Base-by-base conservation (phyloP, 129 eudicot genomes). In the Lonicera japonica region DNA sequence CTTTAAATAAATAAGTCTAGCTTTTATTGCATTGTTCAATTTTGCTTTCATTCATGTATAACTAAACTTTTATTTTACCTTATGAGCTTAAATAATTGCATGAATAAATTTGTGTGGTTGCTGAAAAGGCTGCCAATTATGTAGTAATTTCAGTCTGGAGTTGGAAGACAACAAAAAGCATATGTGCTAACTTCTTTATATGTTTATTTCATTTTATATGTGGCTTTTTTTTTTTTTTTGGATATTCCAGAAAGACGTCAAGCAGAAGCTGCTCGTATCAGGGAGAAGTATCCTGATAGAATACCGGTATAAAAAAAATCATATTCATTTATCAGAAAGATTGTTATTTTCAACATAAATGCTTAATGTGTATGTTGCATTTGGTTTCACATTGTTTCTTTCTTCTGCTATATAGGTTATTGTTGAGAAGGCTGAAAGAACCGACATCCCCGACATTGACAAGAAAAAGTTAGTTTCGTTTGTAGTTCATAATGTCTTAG, bases 231-330 rank as follows among this genome's bases (percentile, higher is more conserved):
- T 65, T 7, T 52, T 56, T 11, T 8, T 15, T 45, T 15, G n/a
- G 11, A 17, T 57, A 5, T 25, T 67, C 22, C 82, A 91, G 96
- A 91, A 73, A 85, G 95, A 78, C 83, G 98, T 52, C 96, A 87
- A 73, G 96, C 96, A 43, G 96, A 91, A 85, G 95, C 96, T 87
- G 86, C 89, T 60, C 95, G 98, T 16, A 91, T 91, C 75, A 84
- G 98, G 83, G 98, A 91, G 75, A 91, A 91, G 73, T 91, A 91
- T 52, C 95, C 98, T 0, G 96, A 91, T 75, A 70, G 96, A 76
- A 91, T 87, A 29, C 98, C 98, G 76, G 98, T 91, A 91, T 20
- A 47, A 34, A 47, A n/a, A 17, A 14, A 40, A 56, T 48, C 14
- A 14, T 20, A 47, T 8, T 52, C 23, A 15, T 14, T 74, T 50